phyloP scores from a whole-genome alignment of 2,329 filamentous ascomycete genomes.

The Microdochium paspali region DNA sequence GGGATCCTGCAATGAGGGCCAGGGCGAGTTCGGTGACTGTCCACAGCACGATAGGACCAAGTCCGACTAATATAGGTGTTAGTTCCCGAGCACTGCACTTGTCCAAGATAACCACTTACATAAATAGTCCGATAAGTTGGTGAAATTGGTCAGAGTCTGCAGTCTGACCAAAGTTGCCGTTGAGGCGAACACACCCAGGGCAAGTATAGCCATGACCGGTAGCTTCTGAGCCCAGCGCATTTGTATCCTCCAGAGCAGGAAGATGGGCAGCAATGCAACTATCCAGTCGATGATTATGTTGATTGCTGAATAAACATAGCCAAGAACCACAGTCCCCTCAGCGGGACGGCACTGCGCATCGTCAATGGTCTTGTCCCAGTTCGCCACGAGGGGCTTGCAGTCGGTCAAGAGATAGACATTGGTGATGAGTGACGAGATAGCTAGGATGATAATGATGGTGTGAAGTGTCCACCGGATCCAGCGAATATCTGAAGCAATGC shows the following conservation, averaged over 20 bases:
- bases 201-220: constrained; percentile 4
- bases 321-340: not conserved
- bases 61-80: not conserved
- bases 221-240: constrained; percentile 4
- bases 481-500: not conserved
- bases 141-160: constrained; percentile 1
- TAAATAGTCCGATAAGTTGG: not conserved
- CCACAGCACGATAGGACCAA: not conserved
- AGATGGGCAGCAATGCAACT: constrained; percentile 5
- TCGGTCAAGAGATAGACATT: constrained; percentile 3
- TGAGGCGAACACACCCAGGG: constrained; percentile 8
- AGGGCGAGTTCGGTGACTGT: not conserved
- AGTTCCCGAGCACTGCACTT: not conserved
- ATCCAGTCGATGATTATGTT: constrained; percentile 8
- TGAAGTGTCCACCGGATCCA: constrained; percentile 1
- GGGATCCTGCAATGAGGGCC: not conserved
- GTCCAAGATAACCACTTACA: not conserved
- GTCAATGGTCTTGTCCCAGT: constrained; percentile 1
- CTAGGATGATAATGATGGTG: not conserved
- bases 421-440: not conserved
- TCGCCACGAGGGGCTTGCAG: constrained; percentile 1
- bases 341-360: not conserved
- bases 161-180: not conserved
- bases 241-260: constrained; percentile 6
- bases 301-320: constrained; percentile 4